Evolutionary conservation across 1,139 yeast genomes (phyloP).

Genomic region (Debaryomyces robertsiae): DNA sequence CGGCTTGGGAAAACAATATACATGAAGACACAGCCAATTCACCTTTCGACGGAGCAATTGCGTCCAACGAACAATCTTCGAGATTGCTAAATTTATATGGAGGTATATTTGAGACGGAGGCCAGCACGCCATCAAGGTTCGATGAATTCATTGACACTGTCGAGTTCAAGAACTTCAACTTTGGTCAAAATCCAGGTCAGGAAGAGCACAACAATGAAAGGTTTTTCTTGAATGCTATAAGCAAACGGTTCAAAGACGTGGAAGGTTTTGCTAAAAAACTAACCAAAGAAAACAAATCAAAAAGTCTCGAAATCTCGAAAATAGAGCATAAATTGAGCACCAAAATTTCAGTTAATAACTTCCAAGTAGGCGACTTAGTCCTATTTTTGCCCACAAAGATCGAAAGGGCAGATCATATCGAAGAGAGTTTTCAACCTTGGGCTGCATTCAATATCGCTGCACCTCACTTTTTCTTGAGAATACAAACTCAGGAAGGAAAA

Average conservation of each 20-base stretch:
- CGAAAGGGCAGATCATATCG: slow-evolving; percentile 35
- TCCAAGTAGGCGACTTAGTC: slow-evolving; percentile 73
- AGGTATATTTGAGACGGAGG: slow-evolving; percentile 21
- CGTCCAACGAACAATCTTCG: slow-evolving; percentile 20
- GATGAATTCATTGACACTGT: slow-evolving; percentile 28
- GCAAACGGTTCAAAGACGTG: slow-evolving; percentile 82
- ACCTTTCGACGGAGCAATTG: slow-evolving; percentile 14
- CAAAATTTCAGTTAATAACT: slow-evolving; percentile 66
- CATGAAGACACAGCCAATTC: slow-evolving; percentile 13
- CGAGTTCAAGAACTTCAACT: slow-evolving; percentile 43
- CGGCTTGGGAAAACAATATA: slow-evolving; percentile 16
- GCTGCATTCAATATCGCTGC: slow-evolving; percentile 85
- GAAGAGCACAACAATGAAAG: slow-evolving; percentile 16
- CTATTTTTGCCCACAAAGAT: slow-evolving; percentile 76
- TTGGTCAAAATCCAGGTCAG: slow-evolving; percentile 24
- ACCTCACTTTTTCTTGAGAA: slow-evolving; percentile 70
- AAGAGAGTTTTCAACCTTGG: slow-evolving; percentile 60
- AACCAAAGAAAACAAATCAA: slow-evolving; percentile 69
- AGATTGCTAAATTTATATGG: slow-evolving; percentile 23
- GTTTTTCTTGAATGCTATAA: slow-evolving; percentile 64
- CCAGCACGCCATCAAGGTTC: slow-evolving; percentile 21
- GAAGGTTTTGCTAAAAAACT: slow-evolving; percentile 88
- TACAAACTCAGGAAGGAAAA: slow-evolving; percentile 18
- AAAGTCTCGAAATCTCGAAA: slow-evolving; percentile 46
- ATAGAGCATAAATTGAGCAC: slow-evolving; percentile 39